These are phyloP conservation scores for Nepenthes gracilis DNA, from an alignment of 148 eudicot genomes.

Conservation along the genomic window DNA sequence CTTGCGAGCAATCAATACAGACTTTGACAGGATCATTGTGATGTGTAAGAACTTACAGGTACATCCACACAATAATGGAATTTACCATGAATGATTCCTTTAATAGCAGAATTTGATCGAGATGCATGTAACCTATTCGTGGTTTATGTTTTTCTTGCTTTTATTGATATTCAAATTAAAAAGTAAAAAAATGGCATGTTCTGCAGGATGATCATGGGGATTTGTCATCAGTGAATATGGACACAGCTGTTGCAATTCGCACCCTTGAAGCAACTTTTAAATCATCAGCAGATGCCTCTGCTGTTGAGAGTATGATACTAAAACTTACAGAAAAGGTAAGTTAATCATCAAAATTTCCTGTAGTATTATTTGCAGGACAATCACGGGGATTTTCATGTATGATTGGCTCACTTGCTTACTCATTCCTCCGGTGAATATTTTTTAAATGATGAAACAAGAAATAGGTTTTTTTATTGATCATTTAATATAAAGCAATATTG, in stretches of 20 bases:
- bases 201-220: conserved; percentile 94
- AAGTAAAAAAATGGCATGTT: too few relatives aligned
- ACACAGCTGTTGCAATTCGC: conserved; percentile 99
- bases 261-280: conserved; percentile 95
- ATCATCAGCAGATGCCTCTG: conserved; percentile 93
- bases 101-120: too few relatives aligned
- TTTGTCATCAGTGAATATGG: conserved; percentile 93
- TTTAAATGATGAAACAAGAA: too few relatives aligned
- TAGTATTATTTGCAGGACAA: too few relatives aligned
- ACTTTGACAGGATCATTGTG: conserved; percentile 89
- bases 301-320: conserved; percentile 81
- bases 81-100: not conserved
- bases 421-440: too few relatives aligned
- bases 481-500: too few relatives aligned
- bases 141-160: too few relatives aligned
- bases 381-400: too few relatives aligned
- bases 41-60: conserved; percentile 99
- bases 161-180: not conserved
- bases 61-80: not conserved
- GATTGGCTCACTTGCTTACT: too few relatives aligned
- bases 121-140: too few relatives aligned
- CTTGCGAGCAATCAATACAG: conserved; percentile 89
- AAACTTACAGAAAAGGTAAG: conserved; percentile 87
- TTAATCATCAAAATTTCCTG: too few relatives aligned
- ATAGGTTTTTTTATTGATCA: too few relatives aligned